Evolutionary conservation across 331 rosid species (phyloP), one percentile per base, ranked within the genome.

Genomic region (Malus hybrid): DNA sequence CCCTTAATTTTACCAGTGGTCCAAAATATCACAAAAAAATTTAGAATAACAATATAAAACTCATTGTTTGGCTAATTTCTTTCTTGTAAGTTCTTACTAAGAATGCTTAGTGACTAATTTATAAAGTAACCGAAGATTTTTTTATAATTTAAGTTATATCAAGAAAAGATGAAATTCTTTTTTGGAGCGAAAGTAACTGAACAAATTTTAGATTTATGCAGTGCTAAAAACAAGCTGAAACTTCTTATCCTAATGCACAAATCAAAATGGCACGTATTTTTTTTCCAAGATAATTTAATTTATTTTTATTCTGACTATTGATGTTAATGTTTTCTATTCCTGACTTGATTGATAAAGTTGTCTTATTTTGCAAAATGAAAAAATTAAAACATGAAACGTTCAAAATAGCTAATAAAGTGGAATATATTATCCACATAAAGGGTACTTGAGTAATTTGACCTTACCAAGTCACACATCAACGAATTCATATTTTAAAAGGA

Each of bases 371-470:
- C 12, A 24, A 60, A 60, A 60, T 2, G 5, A 27, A 24, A 12
- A 27, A 61, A 1, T 6, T 36, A 36, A 22, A 12, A 24, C 63
- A n/a, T 3, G 24, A 28, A 12, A 22, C 65, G 14, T 7, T 61
- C 59, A 76, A 59, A 28, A 15, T 46, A n/a, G 50, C 5, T 31
- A 18, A 10, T 57, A 71, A 62, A 62, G 66, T 28, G 18, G 44
- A 36, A 2, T 12, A 64, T 11, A 7, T 59, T 2, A 34, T 20
- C 28, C 75, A 19, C 6, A 32, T 50, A 16, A 76, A 57, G 65
- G 69, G 72, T 18, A 76, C 20, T 24, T 52, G 14, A 28, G 57
- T 72, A 68, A 66, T 65, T 80, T 70, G 75, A 48, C 42, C 2
- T 1, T 14, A 54, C 10, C 32, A 34, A 62, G 42, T 42, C 9